These are phyloP conservation scores for Triticum timopheevii DNA, from an alignment of 176 grass and related monocot species.

Conservation along the genomic window DNA sequence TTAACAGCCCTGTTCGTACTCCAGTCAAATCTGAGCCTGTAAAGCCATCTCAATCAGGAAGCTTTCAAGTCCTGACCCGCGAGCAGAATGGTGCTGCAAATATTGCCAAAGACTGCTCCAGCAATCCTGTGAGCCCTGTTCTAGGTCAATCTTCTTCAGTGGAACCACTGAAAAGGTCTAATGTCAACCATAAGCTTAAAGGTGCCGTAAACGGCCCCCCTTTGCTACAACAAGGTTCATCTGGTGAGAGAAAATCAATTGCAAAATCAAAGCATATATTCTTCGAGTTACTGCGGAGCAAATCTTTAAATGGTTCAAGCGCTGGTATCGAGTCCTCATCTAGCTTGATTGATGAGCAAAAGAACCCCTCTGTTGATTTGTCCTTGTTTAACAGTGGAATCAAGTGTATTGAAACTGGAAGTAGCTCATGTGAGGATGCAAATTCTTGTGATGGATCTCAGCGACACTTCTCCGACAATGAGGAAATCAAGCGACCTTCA, in stretches of 20 bases:
- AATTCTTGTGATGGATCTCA: slow-evolving; percentile 44
- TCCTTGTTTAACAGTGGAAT: slow-evolving; percentile 33
- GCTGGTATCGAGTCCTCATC: slow-evolving; percentile 38
- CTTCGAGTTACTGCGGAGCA: slow-evolving; percentile 61
- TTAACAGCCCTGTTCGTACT: slow-evolving; percentile 33
- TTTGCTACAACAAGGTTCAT: slow-evolving; percentile 42
- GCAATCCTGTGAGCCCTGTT: slow-evolving; percentile 48
- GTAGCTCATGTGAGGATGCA: slow-evolving; percentile 36
- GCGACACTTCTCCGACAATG: slow-evolving; percentile 39
- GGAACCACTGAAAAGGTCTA: slow-evolving; percentile 41
- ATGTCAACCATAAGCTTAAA: slow-evolving; percentile 45
- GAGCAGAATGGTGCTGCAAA: slow-evolving; percentile 54
- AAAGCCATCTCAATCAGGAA: slow-evolving; percentile 59
- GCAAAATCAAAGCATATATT: slow-evolving; percentile 61
- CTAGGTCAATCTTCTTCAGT: slow-evolving; percentile 43
- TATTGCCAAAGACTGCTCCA: slow-evolving; percentile 42
- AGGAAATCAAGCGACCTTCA: slow-evolving; percentile 33
- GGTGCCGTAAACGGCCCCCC: slow-evolving; percentile 30
- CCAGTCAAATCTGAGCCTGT: slow-evolving; percentile 48
- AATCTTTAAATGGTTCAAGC: slow-evolving; percentile 51
- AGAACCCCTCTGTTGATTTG: slow-evolving; percentile 33
- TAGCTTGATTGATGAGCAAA: slow-evolving; percentile 36
- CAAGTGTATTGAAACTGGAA: slow-evolving; percentile 47
- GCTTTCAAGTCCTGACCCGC: slow-evolving; percentile 63
- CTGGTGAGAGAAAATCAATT: slow-evolving; percentile 59